Percentiles rank a stretch among this genome's conserved stretches.
Evolutionary conservation across 768 basidiomycete species (phyloP).

Genomic region (Flagelloscypha sp.): DNA sequence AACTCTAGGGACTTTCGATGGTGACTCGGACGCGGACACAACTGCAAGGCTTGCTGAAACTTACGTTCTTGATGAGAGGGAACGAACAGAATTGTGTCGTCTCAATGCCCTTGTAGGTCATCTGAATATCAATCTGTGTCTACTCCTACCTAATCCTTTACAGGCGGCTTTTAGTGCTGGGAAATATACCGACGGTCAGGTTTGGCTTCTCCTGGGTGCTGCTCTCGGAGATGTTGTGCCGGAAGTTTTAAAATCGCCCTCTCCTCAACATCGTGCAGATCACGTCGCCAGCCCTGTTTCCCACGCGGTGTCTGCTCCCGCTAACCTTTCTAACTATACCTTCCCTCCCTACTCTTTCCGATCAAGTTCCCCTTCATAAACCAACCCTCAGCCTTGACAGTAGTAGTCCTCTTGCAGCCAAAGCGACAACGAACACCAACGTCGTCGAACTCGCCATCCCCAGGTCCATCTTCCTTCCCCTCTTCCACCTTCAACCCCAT

Average conservation of each 20-base stretch:
- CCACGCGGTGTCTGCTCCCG: constrained; percentile 35
- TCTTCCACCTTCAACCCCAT: constrained; percentile 40
- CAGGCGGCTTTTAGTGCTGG: constrained; percentile 56
- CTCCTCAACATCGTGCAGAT: constrained; percentile 12
- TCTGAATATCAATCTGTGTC: constrained; percentile 12
- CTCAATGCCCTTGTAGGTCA: constrained; percentile 50
- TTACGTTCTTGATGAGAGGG: constrained; percentile 47
- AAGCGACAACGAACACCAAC: constrained; percentile 42
- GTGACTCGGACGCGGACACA: constrained; percentile 25
- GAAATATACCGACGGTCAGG: constrained; percentile 47
- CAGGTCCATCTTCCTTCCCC: constrained; percentile 32
- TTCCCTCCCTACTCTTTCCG: constrained; percentile 15
- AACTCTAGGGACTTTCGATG: constrained; percentile 44
- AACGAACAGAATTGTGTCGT: constrained; percentile 41
- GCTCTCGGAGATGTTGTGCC: constrained; percentile 45
- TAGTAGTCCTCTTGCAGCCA: constrained; percentile 5
- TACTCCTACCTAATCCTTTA: constrained; percentile 1
- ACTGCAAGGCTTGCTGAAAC: constrained; percentile 57
- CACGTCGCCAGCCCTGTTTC: constrained; percentile 19
- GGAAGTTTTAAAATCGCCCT: constrained; percentile 18
- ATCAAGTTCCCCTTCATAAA: constrained; percentile 13
- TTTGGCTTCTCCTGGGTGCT: constrained; percentile 58
- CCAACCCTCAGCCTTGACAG: constrained; percentile 17
- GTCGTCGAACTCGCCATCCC: constrained; percentile 54
- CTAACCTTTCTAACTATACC: constrained; percentile 24